phyloP scores from a whole-genome alignment of 441 rosid species.

The Euphorbia schlechtendalii region DNA sequence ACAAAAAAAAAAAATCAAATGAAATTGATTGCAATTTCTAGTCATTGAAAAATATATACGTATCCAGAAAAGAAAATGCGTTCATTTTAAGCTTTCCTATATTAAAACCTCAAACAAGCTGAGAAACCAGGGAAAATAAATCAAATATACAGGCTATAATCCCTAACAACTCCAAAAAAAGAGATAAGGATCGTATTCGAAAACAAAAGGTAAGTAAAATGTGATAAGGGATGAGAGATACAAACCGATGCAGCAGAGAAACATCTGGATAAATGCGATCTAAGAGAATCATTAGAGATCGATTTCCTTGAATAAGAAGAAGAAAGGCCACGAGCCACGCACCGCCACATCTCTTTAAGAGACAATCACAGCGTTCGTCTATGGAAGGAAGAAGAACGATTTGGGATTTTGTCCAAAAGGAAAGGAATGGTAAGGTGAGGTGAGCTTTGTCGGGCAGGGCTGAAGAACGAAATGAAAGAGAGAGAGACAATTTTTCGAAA shows the following conservation, averaged over 20 bases:
- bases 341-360: slow-evolving; percentile 76
- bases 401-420: neutral
- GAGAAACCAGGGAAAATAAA: neutral
- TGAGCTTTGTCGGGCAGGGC: neutral
- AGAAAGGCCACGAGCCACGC: slow-evolving; percentile 78
- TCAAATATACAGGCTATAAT: neutral
- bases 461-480: no score
- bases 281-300: slow-evolving; percentile 31
- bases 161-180: neutral
- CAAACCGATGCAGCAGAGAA: slow-evolving; percentile 69
- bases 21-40: neutral
- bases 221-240: slow-evolving; percentile 11
- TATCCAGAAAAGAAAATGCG: no score
- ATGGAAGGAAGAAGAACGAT: neutral
- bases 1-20: neutral
- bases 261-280: slow-evolving; percentile 64
- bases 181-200: neutral
- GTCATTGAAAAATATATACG: neutral
- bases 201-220: neutral
- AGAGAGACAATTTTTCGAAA: no score
- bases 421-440: neutral
- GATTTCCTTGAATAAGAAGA: slow-evolving; percentile 37
- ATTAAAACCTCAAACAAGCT: neutral
- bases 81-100: neutral
- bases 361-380: neutral